Evolutionary conservation across 768 basidiomycete species (phyloP), one percentile per base, ranked within the genome.

Genomic region (Amanita muscaria): DNA sequence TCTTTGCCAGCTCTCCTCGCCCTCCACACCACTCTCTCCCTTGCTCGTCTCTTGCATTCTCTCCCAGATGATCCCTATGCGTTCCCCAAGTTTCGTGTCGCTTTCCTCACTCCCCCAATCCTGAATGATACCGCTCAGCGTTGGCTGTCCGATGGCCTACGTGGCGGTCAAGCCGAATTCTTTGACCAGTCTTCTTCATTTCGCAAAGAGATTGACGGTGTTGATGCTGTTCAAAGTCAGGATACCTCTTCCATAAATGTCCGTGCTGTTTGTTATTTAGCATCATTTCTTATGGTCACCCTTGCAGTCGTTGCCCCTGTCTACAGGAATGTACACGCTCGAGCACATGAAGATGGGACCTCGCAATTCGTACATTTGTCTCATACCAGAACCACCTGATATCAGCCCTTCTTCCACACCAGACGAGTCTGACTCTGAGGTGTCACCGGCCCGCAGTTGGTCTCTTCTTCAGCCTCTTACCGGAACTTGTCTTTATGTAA

Each of bases 401-500:
- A 71, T 67, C 48, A 54, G 57, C 40, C 61, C 69, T 44, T 52
- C 73, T 15, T 49, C 65, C 22, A 56, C 65, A 31, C 64, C 73
- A 14, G 78, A 83, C 38, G 75, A 79, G 34, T 55, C 74, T 27
- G 69, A 79, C 49, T 66, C 73, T 48, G 80, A 83, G 53, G 59
- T 74, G 42, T 77, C 79, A 9, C 82, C 87, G 38, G 76, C 78
- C 47, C 78, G 81, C 56, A 81, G 84, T 56, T 91, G 88, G 86
- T 80, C 82, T 24, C 72, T 91, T 40, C 73, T 92, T 19, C 79
- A 85, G 53, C 83, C 88, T 23, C 71, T 92, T 46, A 67, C 79
- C 46, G 88, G 82, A 53, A 77, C 73, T 47, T 92, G 89, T 64
- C 76, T 92, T 63, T 91, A 90, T 65, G 88, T 90, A 68, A 59